Conservation (phyloP, 768 basidiomycete genomes). For the Agrocybe pediades region DNA sequence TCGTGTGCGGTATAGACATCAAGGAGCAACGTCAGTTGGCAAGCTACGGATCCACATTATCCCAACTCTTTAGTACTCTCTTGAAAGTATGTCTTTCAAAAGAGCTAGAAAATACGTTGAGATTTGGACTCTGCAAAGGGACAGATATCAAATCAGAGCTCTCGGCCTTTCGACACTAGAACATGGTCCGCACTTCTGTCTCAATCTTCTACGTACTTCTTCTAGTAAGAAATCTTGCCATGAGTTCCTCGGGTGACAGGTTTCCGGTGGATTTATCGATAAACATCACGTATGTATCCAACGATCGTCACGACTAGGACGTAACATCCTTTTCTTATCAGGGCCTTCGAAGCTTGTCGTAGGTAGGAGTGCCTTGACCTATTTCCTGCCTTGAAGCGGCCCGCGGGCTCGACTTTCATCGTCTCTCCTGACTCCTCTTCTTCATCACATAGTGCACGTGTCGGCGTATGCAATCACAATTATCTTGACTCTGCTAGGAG, state of each 20-base stretch:
- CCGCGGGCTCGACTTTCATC: not conserved
- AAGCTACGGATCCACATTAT: too few species aligned
- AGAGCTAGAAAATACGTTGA: too few species aligned
- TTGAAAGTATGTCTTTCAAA: too few species aligned
- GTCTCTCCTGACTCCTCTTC: slow-evolving; percentile 1
- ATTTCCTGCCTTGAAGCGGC: slow-evolving; percentile 1
- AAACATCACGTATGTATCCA: slow-evolving; percentile 18
- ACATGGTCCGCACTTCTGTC: slow-evolving; percentile 5
- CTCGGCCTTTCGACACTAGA: slow-evolving; percentile 3
- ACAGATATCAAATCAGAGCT: slow-evolving; percentile 1
- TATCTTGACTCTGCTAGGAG: not conserved
- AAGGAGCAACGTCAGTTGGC: too few species aligned
- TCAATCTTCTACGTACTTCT: slow-evolving; percentile 15
- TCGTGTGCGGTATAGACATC: too few species aligned
- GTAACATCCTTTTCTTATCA: slow-evolving; percentile 24
- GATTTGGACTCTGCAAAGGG: not conserved
- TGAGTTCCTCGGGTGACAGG: slow-evolving; percentile 20
- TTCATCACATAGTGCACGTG: not conserved
- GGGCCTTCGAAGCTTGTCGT: slow-evolving; percentile 9
- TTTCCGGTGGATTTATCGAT: slow-evolving; percentile 17
- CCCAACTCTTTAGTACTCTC: too few species aligned
- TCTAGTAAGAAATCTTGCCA: slow-evolving; percentile 10
- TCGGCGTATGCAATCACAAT: not conserved
- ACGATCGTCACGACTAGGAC: slow-evolving; percentile 14
- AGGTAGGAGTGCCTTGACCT: slow-evolving; percentile 8